Evolutionary conservation across 208 protist genomes (phyloP), one percentile per base, ranked within the genome.

Genomic region (Leishmania martiniquensis): DNA sequence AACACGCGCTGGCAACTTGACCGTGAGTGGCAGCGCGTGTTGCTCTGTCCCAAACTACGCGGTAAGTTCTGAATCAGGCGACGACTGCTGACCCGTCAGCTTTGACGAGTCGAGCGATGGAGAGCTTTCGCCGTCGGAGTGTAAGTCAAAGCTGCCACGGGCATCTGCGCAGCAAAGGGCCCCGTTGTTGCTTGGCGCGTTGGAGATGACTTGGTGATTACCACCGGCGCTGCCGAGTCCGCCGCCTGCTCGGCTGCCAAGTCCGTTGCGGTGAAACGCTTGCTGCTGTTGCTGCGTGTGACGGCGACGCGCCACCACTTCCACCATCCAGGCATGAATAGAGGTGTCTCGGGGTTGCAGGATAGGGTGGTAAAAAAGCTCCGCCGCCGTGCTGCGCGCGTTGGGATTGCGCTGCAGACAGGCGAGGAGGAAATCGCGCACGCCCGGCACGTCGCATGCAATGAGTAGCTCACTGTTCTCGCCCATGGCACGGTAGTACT

Each of bases 361-460:
- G 72, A 89, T 83, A 12, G 85, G 78, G 54, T 95, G 86, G 39
- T 88, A 51, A 22, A 94, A 89, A 32, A 97, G 83, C 47, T 86
- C 81, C 34, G 80, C 76, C 25, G 86, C 83, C 1, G 82, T 80
- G 39, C 68, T 62, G 45, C 93, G 89, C 70, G 81, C 71, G 29
- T 63, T 77, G 9, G 93, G 89, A 67, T 95, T 85, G 29, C 91
- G 90, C 52, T 85, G 81, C 75, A 97, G 70, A 68, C 93, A 97
- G 1, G 73, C 59, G 13, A 81, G 62, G 0, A 97, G 75, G 75
- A 97, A 97, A 59, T 85, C 79, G 0, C 71, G 42, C 51, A 97
- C 87, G 0, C 76, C 79, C 6, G 84, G 79, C 37, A 90, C 84
- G 63, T 85, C 82, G 72, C 90, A 94, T 29, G 93, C 80, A 68